Conservation (phyloP, 108 stramenopile genomes). For the Mediolabrus comicus region DNA sequence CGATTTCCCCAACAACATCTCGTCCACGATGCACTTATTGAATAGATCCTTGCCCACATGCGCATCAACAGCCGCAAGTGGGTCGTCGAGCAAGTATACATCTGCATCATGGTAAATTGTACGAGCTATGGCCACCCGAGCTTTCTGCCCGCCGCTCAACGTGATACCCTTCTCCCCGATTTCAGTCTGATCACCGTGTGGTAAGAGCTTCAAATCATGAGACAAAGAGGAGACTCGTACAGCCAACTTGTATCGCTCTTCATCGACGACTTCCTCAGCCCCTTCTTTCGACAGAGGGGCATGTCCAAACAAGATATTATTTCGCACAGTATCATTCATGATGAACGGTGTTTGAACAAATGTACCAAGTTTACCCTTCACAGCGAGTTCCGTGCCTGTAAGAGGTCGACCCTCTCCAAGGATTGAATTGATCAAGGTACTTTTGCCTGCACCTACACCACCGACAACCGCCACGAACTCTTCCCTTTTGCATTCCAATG, state of each 20-base stretch:
- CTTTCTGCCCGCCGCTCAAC: constrained; percentile 90
- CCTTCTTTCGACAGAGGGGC: not conserved
- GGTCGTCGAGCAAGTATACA: constrained; percentile 91
- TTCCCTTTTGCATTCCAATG: constrained; percentile 61
- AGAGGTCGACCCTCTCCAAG: constrained; percentile 83
- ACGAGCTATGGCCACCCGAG: constrained; percentile 94
- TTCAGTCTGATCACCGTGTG: constrained; percentile 90
- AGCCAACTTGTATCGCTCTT: constrained; percentile 76
- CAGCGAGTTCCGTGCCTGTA: constrained; percentile 52
- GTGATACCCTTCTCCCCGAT: constrained; percentile 95
- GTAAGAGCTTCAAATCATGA: constrained; percentile 81
- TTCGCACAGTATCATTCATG: constrained; percentile 89
- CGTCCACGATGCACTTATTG: constrained; percentile 81
- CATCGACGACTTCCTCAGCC: constrained; percentile 49
- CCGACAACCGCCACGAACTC: constrained; percentile 91
- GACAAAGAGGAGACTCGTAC: constrained; percentile 78
- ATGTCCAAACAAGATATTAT: constrained; percentile 79
- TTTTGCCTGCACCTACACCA: constrained; percentile 90
- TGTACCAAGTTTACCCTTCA: constrained; percentile 62
- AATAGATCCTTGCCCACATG: constrained; percentile 93
- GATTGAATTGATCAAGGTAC: constrained; percentile 82
- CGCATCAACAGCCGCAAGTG: constrained; percentile 92
- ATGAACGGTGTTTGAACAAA: constrained; percentile 94
- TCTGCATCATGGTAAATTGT: constrained; percentile 91
- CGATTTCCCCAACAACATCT: constrained; percentile 52